Evolutionary conservation across 2,329 filamentous ascomycete genomes (phyloP).

Genomic region (Neobulgaria alba): DNA sequence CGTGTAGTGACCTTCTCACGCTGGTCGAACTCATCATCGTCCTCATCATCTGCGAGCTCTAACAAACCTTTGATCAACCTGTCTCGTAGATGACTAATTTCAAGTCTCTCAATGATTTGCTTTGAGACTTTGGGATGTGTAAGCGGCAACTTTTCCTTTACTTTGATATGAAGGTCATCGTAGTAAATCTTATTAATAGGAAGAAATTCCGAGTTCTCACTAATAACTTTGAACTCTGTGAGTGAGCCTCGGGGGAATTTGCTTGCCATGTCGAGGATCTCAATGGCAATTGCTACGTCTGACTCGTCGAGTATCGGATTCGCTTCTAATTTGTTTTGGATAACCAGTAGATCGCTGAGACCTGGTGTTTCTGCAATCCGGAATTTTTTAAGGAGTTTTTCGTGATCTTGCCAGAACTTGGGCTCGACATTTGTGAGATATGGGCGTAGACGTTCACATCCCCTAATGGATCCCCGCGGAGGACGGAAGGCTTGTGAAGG

Average conservation of each 20-base stretch:
- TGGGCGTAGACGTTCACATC: slow-evolving; percentile 15
- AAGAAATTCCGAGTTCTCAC: slow-evolving; percentile 9
- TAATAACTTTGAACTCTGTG: slow-evolving; percentile 17
- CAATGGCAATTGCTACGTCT: slow-evolving; percentile 20
- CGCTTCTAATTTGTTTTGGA: slow-evolving; percentile 16
- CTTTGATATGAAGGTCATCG: slow-evolving; percentile 9
- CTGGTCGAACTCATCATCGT: slow-evolving; percentile 30
- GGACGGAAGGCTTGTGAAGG: slow-evolving; percentile 16
- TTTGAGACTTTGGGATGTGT: slow-evolving; percentile 19
- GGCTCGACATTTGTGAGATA: slow-evolving; percentile 20
- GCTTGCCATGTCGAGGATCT: slow-evolving; percentile 19
- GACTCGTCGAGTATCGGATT: slow-evolving; percentile 13
- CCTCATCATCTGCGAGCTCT: slow-evolving; percentile 17
- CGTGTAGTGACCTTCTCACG: slow-evolving; percentile 24
- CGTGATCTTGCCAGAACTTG: slow-evolving; percentile 16
- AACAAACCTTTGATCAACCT: slow-evolving; percentile 15
- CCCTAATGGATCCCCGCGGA: neutral
- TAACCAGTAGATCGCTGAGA: slow-evolving; percentile 15
- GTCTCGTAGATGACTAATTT: slow-evolving; percentile 16
- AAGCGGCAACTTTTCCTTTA: slow-evolving; percentile 10
- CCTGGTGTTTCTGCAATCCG: slow-evolving; percentile 14
- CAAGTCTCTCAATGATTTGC: slow-evolving; percentile 7
- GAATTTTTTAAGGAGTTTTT: slow-evolving; percentile 14
- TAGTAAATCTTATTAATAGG: slow-evolving; percentile 17
- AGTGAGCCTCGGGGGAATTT: slow-evolving; percentile 6